These are phyloP conservation scores for Fusarium duplospermum DNA, from an alignment of 2,329 filamentous ascomycete genomes.

Conservation along the genomic window DNA sequence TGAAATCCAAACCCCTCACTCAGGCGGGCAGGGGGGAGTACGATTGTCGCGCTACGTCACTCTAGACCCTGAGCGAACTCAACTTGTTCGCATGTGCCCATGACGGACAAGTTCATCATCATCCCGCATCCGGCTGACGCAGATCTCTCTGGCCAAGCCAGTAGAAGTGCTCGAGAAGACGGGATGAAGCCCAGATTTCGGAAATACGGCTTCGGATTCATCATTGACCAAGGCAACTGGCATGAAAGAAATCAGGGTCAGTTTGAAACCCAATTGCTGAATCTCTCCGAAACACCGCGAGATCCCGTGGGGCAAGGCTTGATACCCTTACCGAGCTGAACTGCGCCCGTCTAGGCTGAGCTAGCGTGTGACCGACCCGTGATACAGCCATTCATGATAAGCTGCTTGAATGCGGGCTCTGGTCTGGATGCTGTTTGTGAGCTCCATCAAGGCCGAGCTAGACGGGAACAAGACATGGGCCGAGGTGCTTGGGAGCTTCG, in stretches of 20 bases:
- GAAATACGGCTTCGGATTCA: constrained; percentile 2
- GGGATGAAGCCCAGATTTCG: constrained; percentile 3
- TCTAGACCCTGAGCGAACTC: constrained; percentile 31
- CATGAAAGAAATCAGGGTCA: background rate
- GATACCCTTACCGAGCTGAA: constrained; percentile 12
- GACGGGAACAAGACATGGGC: constrained; percentile 13
- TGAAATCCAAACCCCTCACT: constrained; percentile 8
- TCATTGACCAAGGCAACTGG: constrained; percentile 8
- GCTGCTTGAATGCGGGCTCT: constrained; percentile 13
- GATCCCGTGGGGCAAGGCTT: constrained; percentile 3
- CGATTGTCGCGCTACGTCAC: constrained; percentile 38
- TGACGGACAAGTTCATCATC: constrained; percentile 13
- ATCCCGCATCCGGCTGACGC: constrained; percentile 3
- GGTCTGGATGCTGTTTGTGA: background rate
- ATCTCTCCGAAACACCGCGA: background rate
- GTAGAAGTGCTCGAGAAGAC: background rate
- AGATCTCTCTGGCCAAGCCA: background rate
- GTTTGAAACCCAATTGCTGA: background rate
- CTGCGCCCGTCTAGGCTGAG: constrained; percentile 13
- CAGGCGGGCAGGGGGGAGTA: constrained; percentile 18
- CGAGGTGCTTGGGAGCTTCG: background rate
- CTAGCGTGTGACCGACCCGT: background rate
- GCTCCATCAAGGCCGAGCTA: constrained; percentile 4
- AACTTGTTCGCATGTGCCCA: background rate
- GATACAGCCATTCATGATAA: constrained; percentile 23